phyloP scores from a whole-genome alignment of 23 red algal genomes.

The Gracilariopsis chorda region DNA sequence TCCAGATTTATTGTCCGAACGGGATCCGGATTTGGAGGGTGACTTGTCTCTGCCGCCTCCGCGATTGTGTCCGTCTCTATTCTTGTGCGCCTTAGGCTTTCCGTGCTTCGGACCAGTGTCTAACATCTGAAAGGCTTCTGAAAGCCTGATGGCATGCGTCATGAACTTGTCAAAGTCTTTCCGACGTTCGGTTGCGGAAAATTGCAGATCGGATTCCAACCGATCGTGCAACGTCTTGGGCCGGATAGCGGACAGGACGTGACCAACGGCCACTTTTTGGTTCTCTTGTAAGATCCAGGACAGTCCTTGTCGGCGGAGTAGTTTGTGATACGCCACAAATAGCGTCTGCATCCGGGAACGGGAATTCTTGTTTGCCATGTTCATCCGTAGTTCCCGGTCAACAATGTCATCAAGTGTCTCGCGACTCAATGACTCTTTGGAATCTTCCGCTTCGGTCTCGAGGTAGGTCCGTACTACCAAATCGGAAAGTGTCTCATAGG shows the following conservation, averaged over 20 bases:
- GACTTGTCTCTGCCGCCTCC: not conserved
- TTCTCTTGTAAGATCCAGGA: not conserved
- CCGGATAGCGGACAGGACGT: not conserved
- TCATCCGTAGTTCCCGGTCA: constrained; percentile 14
- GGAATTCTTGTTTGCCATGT: not conserved
- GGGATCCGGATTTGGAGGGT: not conserved
- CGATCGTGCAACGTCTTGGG: not conserved
- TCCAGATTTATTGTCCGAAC: not conserved
- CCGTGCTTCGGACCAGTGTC: not conserved
- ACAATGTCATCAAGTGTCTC: not conserved
- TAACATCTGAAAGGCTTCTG: not conserved
- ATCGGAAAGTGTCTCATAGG: not conserved
- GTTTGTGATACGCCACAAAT: not conserved
- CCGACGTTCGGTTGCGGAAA: not conserved
- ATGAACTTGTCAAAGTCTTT: not conserved
- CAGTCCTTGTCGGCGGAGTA: not conserved
- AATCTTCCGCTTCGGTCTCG: constrained; percentile 17
- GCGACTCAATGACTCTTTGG: not conserved
- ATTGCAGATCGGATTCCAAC: not conserved
- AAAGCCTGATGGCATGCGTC: not conserved
- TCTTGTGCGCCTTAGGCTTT: not conserved
- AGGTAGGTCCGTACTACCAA: not conserved
- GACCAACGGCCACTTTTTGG: not conserved
- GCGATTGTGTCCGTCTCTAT: not conserved
- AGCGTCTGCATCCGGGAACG: not conserved